Conservation (phyloP, 352 stramenopile species). For the Globisporangium alternatum region DNA sequence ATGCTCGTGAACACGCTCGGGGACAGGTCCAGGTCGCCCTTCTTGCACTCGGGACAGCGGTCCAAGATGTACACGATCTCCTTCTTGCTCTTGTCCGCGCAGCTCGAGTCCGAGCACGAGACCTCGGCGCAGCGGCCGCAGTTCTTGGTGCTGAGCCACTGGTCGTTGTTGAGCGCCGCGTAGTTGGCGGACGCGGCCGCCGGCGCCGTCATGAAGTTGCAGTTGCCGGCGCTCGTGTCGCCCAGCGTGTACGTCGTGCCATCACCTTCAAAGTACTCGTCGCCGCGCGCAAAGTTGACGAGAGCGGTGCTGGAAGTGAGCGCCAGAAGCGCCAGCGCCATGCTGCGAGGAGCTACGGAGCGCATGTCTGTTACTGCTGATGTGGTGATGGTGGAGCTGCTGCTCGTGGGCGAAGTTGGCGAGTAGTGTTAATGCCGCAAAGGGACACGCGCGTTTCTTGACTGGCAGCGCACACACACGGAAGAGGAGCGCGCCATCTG, state of each 20-base stretch:
- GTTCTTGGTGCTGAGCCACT: conserved; percentile 56
- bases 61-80: conserved; percentile 65
- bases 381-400: background rate
- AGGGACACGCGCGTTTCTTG: background rate
- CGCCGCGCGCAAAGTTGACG: background rate
- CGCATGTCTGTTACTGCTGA: background rate
- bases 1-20: conserved; percentile 32
- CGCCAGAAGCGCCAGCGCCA: background rate
- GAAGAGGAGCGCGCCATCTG: background rate
- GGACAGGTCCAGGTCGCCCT: conserved; percentile 62
- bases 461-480: background rate
- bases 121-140: conserved; percentile 71
- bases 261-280: conserved; percentile 38
- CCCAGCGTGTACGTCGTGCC: conserved; percentile 55
- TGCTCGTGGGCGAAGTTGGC: background rate
- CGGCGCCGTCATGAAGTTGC: conserved; percentile 27
- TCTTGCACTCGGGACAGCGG: conserved; percentile 64
- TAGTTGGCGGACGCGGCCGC: conserved; percentile 37
- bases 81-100: conserved; percentile 34
- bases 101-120: conserved; percentile 50
- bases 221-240: conserved; percentile 41
- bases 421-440: background rate
- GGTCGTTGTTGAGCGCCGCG: conserved; percentile 62
- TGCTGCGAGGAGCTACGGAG: conserved; percentile 2
- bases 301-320: background rate